These are phyloP conservation scores for Lactuca sativa DNA, from an alignment of 129 eudicot species.

Conservation along the genomic window DNA sequence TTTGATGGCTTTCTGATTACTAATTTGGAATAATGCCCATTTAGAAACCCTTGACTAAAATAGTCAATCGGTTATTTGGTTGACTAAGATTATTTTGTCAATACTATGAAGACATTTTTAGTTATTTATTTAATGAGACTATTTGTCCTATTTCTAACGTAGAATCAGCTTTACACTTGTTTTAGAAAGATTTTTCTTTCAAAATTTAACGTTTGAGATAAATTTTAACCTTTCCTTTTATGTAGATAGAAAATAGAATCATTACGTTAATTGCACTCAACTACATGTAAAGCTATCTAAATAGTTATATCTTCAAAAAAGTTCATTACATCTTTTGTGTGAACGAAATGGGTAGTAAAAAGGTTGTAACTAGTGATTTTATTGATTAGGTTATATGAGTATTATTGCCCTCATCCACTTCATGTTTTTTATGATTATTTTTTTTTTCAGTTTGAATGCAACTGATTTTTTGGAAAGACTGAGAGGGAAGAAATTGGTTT, in stretches of 20 bases:
- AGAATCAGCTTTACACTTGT: not conserved
- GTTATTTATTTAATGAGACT: not conserved
- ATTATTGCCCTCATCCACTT: not conserved
- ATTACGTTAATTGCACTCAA: not conserved
- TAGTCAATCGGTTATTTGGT: slow-evolving; percentile 16
- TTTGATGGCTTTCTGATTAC: not conserved
- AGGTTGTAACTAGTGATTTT: not conserved
- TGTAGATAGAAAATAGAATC: not conserved
- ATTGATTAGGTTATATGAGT: slow-evolving; percentile 3
- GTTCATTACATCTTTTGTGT: not conserved
- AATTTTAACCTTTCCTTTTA: not conserved
- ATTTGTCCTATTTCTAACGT: not conserved
- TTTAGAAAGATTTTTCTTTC: not conserved
- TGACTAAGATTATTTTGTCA: not conserved
- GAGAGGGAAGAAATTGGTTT: slow-evolving; percentile 73
- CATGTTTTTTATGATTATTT: not conserved
- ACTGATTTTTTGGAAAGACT: slow-evolving; percentile 91
- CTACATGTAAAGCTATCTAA: not conserved
- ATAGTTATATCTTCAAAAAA: too few species aligned
- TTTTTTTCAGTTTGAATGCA: slow-evolving; percentile 59
- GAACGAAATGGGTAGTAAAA: not conserved
- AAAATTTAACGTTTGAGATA: not conserved
- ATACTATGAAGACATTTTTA: not conserved
- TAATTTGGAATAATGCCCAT: slow-evolving; percentile 2
- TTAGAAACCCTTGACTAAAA: slow-evolving; percentile 3